Conservation (phyloP, 75 land plant species). For the Selaginella tamariscina region DNA sequence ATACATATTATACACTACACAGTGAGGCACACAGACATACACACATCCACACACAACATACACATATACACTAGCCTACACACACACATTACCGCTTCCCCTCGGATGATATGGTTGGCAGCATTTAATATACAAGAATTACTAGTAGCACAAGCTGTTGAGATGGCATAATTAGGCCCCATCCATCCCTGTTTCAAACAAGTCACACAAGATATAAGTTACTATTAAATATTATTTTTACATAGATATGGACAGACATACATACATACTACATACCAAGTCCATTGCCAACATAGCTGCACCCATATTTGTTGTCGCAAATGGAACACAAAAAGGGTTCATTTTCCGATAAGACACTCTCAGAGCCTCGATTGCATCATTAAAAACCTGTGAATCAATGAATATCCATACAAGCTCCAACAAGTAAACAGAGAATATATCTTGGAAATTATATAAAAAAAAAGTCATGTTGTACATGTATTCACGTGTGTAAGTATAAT, state of each 20-base stretch:
- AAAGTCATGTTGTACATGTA: no score
- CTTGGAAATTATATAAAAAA: no score
- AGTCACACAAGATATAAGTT: background rate
- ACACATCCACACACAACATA: background rate
- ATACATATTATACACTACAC: no score
- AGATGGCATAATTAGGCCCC: conserved; percentile 7
- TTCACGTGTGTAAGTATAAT: no score
- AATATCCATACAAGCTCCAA: conserved; percentile 3
- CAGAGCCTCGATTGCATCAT: conserved; percentile 8
- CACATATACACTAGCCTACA: no score
- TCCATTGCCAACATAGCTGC: conserved; percentile 6
- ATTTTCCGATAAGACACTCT: conserved; percentile 7
- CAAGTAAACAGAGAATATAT: no score
- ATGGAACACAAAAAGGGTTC: conserved; percentile 3
- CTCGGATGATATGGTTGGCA: background rate
- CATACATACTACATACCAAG: no score
- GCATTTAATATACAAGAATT: background rate
- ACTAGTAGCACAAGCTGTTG: conserved; percentile 12
- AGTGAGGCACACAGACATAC: background rate
- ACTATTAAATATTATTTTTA: background rate
- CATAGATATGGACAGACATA: no score
- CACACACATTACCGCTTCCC: conserved; percentile 13
- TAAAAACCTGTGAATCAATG: conserved; percentile 6
- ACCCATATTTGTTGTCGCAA: conserved; percentile 11
- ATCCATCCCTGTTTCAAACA: conserved; percentile 3